phyloP scores from a whole-genome alignment of 2,329 filamentous ascomycete species.

The Tolypocladium inflatum region DNA sequence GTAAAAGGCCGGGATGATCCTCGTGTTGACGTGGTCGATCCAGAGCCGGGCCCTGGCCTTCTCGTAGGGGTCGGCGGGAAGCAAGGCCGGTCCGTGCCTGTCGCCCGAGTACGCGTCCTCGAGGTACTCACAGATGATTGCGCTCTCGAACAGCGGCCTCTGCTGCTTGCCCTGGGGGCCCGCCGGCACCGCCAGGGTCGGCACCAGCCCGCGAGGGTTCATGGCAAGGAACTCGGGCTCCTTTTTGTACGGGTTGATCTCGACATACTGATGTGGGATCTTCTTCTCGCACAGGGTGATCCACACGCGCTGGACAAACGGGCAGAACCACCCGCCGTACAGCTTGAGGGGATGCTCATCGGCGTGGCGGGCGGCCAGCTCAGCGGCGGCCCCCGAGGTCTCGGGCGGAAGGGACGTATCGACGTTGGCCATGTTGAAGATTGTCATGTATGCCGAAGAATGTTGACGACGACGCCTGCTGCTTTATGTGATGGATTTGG shows the following conservation, averaged over 20 bases:
- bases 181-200: constrained; percentile 49
- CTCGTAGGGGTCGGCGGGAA: constrained; percentile 54
- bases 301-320: constrained; percentile 62
- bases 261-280: constrained; percentile 65
- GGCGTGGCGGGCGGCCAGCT: constrained; percentile 34
- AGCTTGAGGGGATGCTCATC: constrained; percentile 48
- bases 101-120: constrained; percentile 56
- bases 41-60: constrained; percentile 59
- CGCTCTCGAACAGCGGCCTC: constrained; percentile 63
- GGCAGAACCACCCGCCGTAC: constrained; percentile 69
- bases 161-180: constrained; percentile 17
- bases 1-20: constrained; percentile 63
- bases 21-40: constrained; percentile 60
- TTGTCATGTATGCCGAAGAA: not conserved
- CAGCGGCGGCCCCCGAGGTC: constrained; percentile 39
- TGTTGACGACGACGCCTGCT: not conserved
- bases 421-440: constrained; percentile 28
- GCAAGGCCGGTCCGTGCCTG: constrained; percentile 34
- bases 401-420: constrained; percentile 38
- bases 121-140: constrained; percentile 65
- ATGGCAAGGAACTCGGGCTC: constrained; percentile 55
- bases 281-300: constrained; percentile 64
- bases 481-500: not conserved
- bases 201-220: constrained; percentile 68
- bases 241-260: constrained; percentile 73